Conservation (phyloP, 1,284 basidiomycete genomes). For the Irpex sp. region DNA sequence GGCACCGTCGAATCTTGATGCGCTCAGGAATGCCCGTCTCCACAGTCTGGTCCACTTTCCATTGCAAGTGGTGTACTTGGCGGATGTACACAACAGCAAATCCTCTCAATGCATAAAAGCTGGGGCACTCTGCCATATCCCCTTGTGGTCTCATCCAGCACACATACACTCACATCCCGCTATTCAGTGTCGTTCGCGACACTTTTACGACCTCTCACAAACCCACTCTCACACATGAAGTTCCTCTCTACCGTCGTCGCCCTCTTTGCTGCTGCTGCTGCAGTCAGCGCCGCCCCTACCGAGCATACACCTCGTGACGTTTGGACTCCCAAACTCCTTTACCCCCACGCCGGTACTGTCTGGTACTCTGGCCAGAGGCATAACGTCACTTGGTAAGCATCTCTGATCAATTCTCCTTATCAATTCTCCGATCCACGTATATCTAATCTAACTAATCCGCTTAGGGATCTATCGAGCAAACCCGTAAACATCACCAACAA, state of each 20-base stretch:
- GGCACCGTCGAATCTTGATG: not conserved
- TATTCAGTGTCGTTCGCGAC: not conserved
- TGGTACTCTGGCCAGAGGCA: constrained; percentile 14
- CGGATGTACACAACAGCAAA: not conserved
- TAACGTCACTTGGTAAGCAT: constrained; percentile 17
- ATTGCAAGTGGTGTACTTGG: not conserved
- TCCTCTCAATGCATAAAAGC: not conserved
- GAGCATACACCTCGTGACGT: constrained; percentile 7
- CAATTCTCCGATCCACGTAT: not conserved
- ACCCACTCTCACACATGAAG: constrained; percentile 1
- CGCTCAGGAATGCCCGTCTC: not conserved
- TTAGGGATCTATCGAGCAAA: constrained; percentile 36
- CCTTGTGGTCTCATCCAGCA: not conserved
- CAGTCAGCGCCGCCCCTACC: constrained; percentile 2
- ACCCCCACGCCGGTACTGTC: constrained; percentile 12
- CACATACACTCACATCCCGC: not conserved
- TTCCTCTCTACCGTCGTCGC: constrained; percentile 3
- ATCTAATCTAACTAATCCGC: not conserved
- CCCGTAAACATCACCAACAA: constrained; percentile 42
- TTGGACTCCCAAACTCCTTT: constrained; percentile 9
- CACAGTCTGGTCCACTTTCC: not conserved
- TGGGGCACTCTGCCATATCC: not conserved
- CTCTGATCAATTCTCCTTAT: not conserved
- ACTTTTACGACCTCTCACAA: not conserved
- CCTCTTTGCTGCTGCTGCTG: not conserved